These are phyloP conservation scores for Lactarius hatsudake DNA, from an alignment of 768 basidiomycete genomes.

Conservation along the genomic window DNA sequence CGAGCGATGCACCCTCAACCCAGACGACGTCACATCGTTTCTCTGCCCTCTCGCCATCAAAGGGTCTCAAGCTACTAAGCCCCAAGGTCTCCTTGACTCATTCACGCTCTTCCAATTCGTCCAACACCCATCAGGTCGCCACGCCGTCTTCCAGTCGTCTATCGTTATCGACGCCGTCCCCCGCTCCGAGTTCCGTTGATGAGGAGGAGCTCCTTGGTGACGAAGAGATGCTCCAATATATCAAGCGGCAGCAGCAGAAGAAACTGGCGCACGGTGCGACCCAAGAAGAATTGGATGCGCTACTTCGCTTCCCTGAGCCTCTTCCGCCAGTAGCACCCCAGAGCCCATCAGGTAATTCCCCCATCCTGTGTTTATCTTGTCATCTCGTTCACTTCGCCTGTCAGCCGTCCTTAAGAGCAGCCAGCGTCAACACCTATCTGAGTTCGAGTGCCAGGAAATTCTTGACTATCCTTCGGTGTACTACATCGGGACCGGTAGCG, in stretches of 20 bases:
- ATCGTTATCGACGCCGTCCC: slow-evolving; percentile 82
- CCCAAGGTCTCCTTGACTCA: slow-evolving; percentile 70
- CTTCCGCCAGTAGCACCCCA: slow-evolving; percentile 62
- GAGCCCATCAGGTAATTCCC: slow-evolving; percentile 65
- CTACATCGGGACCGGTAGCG: slow-evolving; percentile 72
- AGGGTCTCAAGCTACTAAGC: slow-evolving; percentile 73
- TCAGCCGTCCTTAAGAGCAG: slow-evolving; percentile 63
- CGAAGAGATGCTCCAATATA: slow-evolving; percentile 96
- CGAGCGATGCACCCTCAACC: slow-evolving; percentile 31
- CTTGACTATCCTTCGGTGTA: slow-evolving; percentile 84
- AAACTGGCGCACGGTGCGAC: slow-evolving; percentile 79
- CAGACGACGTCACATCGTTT: slow-evolving; percentile 57
- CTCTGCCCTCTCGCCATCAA: slow-evolving; percentile 82
- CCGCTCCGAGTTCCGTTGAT: slow-evolving; percentile 69
- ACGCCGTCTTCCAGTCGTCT: slow-evolving; percentile 72
- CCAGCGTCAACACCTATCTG: slow-evolving; percentile 71
- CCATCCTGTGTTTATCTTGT: background rate
- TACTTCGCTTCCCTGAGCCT: slow-evolving; percentile 93
- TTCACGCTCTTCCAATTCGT: slow-evolving; percentile 53
- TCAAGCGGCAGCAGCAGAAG: slow-evolving; percentile 85
- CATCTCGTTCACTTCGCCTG: background rate
- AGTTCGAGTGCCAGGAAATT: slow-evolving; percentile 89
- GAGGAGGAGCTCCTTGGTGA: slow-evolving; percentile 89
- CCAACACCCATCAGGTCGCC: slow-evolving; percentile 50
- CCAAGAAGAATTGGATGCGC: slow-evolving; percentile 82